Base-by-base conservation (phyloP, 352 stramenopile genomes). In the Phytophthora citricola region DNA sequence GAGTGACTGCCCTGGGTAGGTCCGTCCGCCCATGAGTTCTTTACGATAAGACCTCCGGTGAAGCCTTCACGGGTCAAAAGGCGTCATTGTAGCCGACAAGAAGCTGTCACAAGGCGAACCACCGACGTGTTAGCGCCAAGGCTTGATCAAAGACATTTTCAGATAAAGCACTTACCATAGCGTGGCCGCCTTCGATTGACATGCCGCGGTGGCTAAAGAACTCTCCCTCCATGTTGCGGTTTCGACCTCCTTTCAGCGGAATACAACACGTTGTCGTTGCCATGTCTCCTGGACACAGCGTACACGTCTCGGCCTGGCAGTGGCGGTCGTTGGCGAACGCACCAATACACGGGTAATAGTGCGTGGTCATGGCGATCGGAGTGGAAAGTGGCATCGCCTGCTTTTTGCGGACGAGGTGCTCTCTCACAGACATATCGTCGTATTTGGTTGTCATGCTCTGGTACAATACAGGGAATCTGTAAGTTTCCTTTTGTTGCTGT, bases 181-280 rank as follows among this genome's bases (percentile, higher is more conserved):
- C 83, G 62, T 92, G 86, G 7, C 86, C 83, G 47, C 82, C 83
- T 69, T 92, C 86, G 53, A 92, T 91, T 15, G 82, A 91, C 80
- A 92, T 92, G 6, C 83, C 81, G 32, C 78, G 81, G 58, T 92
- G 83, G 48, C 79, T 90, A 69, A 92, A 92, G 68, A 91, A 94
- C 55, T 94, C 86, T 40, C 83, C 86, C 58, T 94, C 83, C 83
- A 94, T 92, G 71, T 94, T 94, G 53, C 79, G 81, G 49, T 90
- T 92, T 61, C 65, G 78, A 5, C 86, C 78, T 43, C 81, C 82
- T 44, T 84, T 89, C 15, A 91, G 64, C 9, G 85, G 83, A 41
- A 94, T 74, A 48, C 85, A 94, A 57, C 85, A 94, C n/a, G 82
- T 92, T 9, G 85, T 92, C 40, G 83, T 89, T 14, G 80, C 67